Evolutionary conservation across 306 rosid genomes (phyloP), one percentile per base, ranked within the genome.

Genomic region (Sesbania bispinosa): DNA sequence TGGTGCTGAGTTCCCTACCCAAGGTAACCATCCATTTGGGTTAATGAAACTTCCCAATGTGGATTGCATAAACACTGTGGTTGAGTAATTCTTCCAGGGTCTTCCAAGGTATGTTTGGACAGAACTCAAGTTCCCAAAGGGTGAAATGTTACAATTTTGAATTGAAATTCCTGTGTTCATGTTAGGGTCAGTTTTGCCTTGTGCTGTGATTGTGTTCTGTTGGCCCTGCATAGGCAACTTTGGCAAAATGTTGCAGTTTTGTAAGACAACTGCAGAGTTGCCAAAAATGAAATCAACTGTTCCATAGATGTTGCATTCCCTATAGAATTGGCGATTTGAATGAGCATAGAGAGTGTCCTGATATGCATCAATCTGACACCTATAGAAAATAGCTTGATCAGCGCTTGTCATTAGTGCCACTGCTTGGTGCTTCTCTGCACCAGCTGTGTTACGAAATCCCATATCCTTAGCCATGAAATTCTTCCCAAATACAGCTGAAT

Each of bases 81-180:
- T 92, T 32, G 98, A 89, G 74, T 88, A 85, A 45, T 89, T 78
- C 95, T 88, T 92, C 96, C 98, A 88, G 0, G 96, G 96, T 55
- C 96, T 84, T 18, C 96, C 98, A 7, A 92, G 88, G 75, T 80
- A 92, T 15, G 95, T 89, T 32, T 59, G 6, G n/a, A 87, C 86
- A 0, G 81, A 42, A 30, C 84, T 80, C 48, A 88, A 65, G 77
- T 89, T 3, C 8, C 85, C 96, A 10, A 19, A 80, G 2, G 96
- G 90, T 32, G 39, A 32, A 53, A 92, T 79, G 15, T 8, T 76
- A 69, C 88, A 88, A 45, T 79, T 75, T 5, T 89, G 96, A 8
- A 89, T 80, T 7, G 92, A 76, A 32, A 83, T 83, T 27, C 96
- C 98, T 0, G 95, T 92, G 80, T 86, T 88, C 78, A 88, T 88